Base-by-base conservation (phyloP, 441 rosid genomes). In the Brassica balearica region DNA sequence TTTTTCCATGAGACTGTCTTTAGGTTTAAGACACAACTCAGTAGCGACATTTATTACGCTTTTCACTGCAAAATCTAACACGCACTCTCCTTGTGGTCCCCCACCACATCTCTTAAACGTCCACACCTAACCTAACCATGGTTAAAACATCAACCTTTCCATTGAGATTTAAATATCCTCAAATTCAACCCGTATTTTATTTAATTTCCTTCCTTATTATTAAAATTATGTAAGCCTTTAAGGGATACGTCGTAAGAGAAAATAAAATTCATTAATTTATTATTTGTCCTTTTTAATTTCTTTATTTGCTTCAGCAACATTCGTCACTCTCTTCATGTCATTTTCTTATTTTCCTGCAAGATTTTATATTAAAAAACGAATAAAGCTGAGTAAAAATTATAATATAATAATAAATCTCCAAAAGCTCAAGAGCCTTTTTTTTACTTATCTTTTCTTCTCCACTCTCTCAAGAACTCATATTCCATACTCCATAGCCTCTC, bases 51-150 rank as follows among this genome's bases (percentile, higher is more conserved):
- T 79, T 68, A 79, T 79, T 68, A 79, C 70, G 69, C 82, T 79
- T 79, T 79, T 73, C 63, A 58, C 81, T 70, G 51, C 78, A 74
- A 79, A 73, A 79, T 79, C 74, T 79, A 74, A 79, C 82, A 69
- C 74, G 70, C 81, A 67, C 77, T 73, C 74, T 69, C 55, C 6
- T 38, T 9, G 22, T 74, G 29, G 78, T 0, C 71, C 81, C 73
- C 70, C 58, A 63, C 34, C 15, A 41, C 8, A 17, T 14, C n/a
- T 29, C 15, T 32, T 22, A 14, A 51, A 62, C 65, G 36, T 10
- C 14, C 58, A 20, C 68, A 62, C 1, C 19, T 8, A n/a, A 60
- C 74, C 19, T 68, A 79, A 79, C 82, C 82, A 79, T 74, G 62
- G 82, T 79, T 79, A 74, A 61, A 25, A 11, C 70, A 73, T 15